Evolutionary conservation across 177 flowering plant genomes (phyloP).

Genomic region (Vitis hybrid): DNA sequence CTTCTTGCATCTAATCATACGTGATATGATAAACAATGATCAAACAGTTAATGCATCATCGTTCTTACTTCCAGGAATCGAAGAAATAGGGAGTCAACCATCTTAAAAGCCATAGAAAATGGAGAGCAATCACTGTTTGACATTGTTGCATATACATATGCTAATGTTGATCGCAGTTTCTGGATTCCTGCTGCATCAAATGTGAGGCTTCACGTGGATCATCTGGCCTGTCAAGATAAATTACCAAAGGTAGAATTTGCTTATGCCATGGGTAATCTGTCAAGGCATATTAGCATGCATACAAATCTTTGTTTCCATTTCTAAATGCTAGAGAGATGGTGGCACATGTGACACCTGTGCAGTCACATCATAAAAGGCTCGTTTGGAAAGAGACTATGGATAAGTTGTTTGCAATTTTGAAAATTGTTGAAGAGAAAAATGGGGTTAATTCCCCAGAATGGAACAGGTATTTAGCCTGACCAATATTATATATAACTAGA

Average conservation of each 20-base stretch:
- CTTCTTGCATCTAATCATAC: neutral
- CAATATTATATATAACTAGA: too few species aligned
- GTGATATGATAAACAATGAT: neutral
- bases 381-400: neutral
- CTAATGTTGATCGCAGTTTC: conserved; percentile 60
- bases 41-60: neutral
- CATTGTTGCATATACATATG: conserved; percentile 64
- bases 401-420: neutral
- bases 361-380: neutral
- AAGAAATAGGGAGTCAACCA: conserved; percentile 62
- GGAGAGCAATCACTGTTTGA: conserved; percentile 89
- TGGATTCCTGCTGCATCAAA: conserved; percentile 89
- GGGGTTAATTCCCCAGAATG: too few species aligned
- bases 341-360: neutral
- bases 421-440: too few species aligned
- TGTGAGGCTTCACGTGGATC: conserved; percentile 92
- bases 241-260: conserved; percentile 74
- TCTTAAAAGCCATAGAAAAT: conserved; percentile 72
- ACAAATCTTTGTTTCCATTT: neutral
- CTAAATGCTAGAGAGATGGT: neutral
- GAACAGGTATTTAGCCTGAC: too few species aligned
- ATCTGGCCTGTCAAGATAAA: conserved; percentile 66
- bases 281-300: neutral
- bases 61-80: conserved; percentile 65
- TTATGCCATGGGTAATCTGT: neutral